Conservation (phyloP, 257 asterid genomes). For the Apocynum venetum region DNA sequence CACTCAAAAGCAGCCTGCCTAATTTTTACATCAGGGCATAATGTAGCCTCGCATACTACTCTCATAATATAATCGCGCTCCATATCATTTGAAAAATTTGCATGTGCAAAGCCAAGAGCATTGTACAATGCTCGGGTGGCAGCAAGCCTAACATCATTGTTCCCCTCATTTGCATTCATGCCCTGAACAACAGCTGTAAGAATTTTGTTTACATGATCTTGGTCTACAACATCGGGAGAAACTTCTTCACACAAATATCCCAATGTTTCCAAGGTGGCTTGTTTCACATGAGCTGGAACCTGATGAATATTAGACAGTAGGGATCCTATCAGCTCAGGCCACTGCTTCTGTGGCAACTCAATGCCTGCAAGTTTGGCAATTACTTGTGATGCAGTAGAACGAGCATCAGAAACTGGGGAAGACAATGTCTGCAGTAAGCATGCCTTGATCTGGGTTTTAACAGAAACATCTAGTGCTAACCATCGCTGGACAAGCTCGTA, state of each 20-base stretch:
- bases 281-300: conserved; percentile 48
- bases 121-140: conserved; percentile 50
- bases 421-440: conserved; percentile 45
- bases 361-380: conserved; percentile 59
- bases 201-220: conserved; percentile 58
- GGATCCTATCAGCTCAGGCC: conserved; percentile 53
- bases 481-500: conserved; percentile 48
- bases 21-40: conserved; percentile 43
- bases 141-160: conserved; percentile 48
- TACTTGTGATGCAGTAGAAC: conserved; percentile 61
- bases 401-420: conserved; percentile 41
- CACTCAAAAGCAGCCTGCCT: conserved; percentile 59
- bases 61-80: conserved; percentile 62
- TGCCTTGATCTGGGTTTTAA: conserved; percentile 47
- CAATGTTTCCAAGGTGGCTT: conserved; percentile 54
- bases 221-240: conserved; percentile 49
- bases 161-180: conserved; percentile 49
- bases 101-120: conserved; percentile 59
- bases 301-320: conserved; percentile 50
- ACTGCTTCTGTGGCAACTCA: conserved; percentile 51
- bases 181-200: conserved; percentile 59
- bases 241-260: conserved; percentile 60
- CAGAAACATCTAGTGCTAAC: conserved; percentile 39
- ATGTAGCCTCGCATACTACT: conserved; percentile 57
- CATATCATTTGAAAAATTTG: conserved; percentile 48